A percentile compares a stretch with the other conserved stretches of the same genome.
phyloP scores from a whole-genome alignment of 2,329 filamentous ascomycete species.

The Alternaria sp. region DNA sequence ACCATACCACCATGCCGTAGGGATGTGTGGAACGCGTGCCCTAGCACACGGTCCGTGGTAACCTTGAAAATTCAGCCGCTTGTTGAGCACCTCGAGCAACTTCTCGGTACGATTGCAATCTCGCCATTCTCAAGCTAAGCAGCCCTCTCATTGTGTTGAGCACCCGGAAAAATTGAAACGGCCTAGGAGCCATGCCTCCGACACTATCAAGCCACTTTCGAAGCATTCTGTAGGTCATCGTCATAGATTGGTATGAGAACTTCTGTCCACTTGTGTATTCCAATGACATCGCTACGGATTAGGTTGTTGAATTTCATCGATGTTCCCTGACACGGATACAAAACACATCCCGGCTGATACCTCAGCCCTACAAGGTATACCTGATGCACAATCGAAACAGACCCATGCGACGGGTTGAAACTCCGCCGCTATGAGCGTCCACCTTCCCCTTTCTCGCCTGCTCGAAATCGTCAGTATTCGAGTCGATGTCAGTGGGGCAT shows the following conservation, averaged over 20 bases:
- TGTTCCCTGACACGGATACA: not conserved
- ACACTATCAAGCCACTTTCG: constrained; percentile 14
- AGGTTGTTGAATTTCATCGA: constrained; percentile 1
- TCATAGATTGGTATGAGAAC: not conserved
- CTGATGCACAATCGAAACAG: constrained; percentile 13
- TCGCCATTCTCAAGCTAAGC: not conserved
- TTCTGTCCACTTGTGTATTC: not conserved
- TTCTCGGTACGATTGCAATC: not conserved
- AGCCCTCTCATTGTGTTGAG: constrained; percentile 1
- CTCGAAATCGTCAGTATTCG: not conserved
- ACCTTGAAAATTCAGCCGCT: not conserved
- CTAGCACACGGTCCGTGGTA: not conserved
- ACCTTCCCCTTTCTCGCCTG: constrained; percentile 1
- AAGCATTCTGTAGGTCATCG: not conserved
- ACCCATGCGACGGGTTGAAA: constrained; percentile 1
- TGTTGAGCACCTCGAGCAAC: constrained; percentile 1
- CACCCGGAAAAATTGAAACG: not conserved
- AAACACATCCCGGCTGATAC: constrained; percentile 1
- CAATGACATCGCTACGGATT: not conserved
- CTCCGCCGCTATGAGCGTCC: not conserved
- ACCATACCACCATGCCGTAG: not conserved
- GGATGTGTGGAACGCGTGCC: not conserved
- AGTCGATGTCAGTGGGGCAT: constrained; percentile 3
- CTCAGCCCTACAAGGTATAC: constrained; percentile 12
- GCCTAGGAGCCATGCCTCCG: constrained; percentile 11